Evolutionary conservation across 2,329 filamentous ascomycete species (phyloP), one percentile per base, ranked within the genome.

Genomic region (Phaeophleospora eucalypticola): DNA sequence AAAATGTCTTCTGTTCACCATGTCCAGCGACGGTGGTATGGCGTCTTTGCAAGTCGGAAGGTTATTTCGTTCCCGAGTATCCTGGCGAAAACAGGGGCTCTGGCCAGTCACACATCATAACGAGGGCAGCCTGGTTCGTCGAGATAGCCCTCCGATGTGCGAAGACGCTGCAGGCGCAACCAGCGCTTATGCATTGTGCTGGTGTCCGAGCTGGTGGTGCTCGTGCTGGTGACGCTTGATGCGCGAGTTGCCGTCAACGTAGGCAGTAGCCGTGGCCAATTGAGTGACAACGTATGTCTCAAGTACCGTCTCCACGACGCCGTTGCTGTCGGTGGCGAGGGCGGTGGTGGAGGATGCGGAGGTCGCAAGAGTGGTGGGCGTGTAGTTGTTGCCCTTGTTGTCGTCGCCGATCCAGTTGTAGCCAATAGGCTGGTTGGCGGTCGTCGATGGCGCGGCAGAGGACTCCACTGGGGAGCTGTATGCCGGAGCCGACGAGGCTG

Each of bases 201-300:
- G 52, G 57, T 61, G 59, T 19, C 61, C 56, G 24, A 7, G 24
- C 50, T 42, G 40, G 45, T 41, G 44, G 37, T 40, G 41, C 43
- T 36, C 21, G 42, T n/a, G 51, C 24, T 29, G 24, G 6, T 29
- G 24, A 29, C 24, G 24, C 44, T 45, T 41, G 37, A 37, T 19
- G 32, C 46, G 38, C 45, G 35, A 32, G 24, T 56, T 49, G 46
- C 44, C 48, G 36, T 58, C 60, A 18, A 48, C 54, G 32, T 56
- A 61, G 24, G 56, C 58, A 35, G 58, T 51, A 34, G 48, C 51
- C 9, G 57, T 60, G 43, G 53, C 56, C 36, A 60, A 33, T 40
- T 55, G 50, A 17, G 55, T 58, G 36, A 73, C 68, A 32, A 47
- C 29, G 24, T 7, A 6, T 6, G 24, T 29, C 27, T 34, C 40